Evolutionary conservation across 2,329 filamentous ascomycete species (phyloP), one percentile per base, ranked within the genome.

Genomic region (Atkinsonella hypoxylon): DNA sequence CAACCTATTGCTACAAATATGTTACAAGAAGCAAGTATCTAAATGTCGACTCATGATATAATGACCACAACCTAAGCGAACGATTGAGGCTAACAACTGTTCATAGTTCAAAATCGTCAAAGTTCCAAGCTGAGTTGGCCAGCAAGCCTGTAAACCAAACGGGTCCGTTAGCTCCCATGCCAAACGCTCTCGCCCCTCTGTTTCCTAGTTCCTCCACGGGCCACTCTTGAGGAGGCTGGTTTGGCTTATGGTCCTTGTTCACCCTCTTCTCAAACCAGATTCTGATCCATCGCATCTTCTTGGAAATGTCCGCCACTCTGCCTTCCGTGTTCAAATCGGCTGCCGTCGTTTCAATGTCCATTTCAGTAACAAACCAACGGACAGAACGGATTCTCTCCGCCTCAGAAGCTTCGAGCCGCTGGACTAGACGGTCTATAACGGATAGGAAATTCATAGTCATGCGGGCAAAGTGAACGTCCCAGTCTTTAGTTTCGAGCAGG

Each of bases 241-340:
- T 46, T 7, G 50, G 43, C 43, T 47, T 10, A 3, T 41, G 36
- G 40, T 46, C 49, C 49, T 47, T 51, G 44, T 51, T 47, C 11
- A 46, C 43, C 39, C 59, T 59, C 3, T 58, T 53, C 41, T 63
- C 59, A 49, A 61, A 64, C 63, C 66, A 68, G 9, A 51, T 54
- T 49, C 61, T 63, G n/a, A 67, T 56, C 56, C 56, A 62, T 4
- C 54, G 45, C 13, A 62, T 59, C 51, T 63, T 47, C 56, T 42
- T 49, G 4, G 41, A 47, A 15, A 46, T 49, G 12, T 46, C 47
- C 2, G 47, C 41, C n/a, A 49, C 32, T 10, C 46, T 40, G 3
- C 42, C 50, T 22, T 48, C 41, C 1, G 50, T 54, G n/a, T 49
- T 59, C 3, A 58, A 50, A 13, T 59, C 58, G 18, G 54, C 49